phyloP scores from a whole-genome alignment of 2,329 filamentous ascomycete genomes.

The Bipolaris oryzae region DNA sequence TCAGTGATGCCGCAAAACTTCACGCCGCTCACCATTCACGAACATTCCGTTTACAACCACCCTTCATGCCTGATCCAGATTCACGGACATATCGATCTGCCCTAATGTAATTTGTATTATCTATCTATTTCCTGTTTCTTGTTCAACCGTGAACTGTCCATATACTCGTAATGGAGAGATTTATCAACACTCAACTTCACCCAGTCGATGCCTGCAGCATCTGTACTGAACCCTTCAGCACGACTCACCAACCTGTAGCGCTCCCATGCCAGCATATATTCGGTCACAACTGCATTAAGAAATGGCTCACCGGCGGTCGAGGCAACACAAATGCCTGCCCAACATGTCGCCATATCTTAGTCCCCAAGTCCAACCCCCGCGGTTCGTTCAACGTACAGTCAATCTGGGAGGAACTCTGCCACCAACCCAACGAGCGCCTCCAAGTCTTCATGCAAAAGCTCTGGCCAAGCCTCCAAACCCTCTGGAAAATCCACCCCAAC shows the following conservation, averaged over 20 bases:
- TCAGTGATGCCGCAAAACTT: conserved; percentile 7
- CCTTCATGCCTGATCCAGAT: background rate
- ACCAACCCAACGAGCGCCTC: conserved; percentile 27
- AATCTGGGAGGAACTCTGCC: conserved; percentile 37
- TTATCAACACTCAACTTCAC: conserved; percentile 32
- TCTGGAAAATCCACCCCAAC: conserved; percentile 26
- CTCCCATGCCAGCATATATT: conserved; percentile 43
- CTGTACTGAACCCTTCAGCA: conserved; percentile 36
- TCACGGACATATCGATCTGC: background rate
- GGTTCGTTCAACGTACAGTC: conserved; percentile 26
- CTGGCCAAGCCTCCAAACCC: conserved; percentile 27
- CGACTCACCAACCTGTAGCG: conserved; percentile 34
- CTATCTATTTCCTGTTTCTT: background rate
- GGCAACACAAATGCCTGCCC: conserved; percentile 38
- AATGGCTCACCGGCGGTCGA: conserved; percentile 33
- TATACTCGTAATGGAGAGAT: conserved; percentile 30
- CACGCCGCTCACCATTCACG: background rate
- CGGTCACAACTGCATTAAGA: conserved; percentile 37
- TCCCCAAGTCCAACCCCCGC: conserved; percentile 16
- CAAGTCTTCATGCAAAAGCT: conserved; percentile 26
- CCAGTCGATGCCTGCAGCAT: conserved; percentile 36
- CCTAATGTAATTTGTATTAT: background rate
- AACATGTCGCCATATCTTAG: conserved; percentile 32
- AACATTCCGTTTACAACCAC: conserved; percentile 4
- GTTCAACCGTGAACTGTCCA: background rate